Evolutionary conservation across 1,284 basidiomycete genomes (phyloP), one percentile per base, ranked within the genome.

Genomic region (Tilletia setariae): DNA sequence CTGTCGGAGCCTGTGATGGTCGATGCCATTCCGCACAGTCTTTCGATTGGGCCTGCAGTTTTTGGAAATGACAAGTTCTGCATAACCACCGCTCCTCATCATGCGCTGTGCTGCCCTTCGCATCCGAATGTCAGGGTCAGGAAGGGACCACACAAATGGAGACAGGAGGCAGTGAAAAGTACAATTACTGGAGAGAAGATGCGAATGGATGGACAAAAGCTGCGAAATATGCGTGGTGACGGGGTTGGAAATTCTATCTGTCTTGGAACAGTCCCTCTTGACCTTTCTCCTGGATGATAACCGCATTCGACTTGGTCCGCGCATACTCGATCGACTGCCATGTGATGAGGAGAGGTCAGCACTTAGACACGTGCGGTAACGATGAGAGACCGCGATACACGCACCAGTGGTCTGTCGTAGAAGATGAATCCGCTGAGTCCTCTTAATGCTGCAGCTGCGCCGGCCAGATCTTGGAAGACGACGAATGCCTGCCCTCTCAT

Each of bases 401-500:
- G 84, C 83, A 93, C 92, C 83, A 95, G 86, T 47, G 90, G 89
- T 79, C 91, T 93, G 77, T 93, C 93, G 82, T 97, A 98, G 85
- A 98, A 98, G 21, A 89, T 75, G 87, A 95, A 92, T 67, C 94
- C 94, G 76, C 91, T 90, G 79, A 94, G 90, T 62, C 90, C 91
- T 51, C 94, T 87, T 87, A 96, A 87, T 21, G 94, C 96, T 44
- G 93, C 88, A 13, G 94, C 97, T 67, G 94, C 92, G 63, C 89
- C 87, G 21, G 90, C 88, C 69, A 94, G 88, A 84, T 94, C 93
- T 71, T 89, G 88, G 84, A 97, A 99, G 72, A 96, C 94, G 77
- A 98, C 88, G 83, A 97, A 98, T 0, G 95, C 95, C 84, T 97
- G 94, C 1, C 95, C 95, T 71, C 91, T 88, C 89, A 94, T 94